Conservation (phyloP, 169 alveolate genomes). For the Plasmodium cynomolgi region DNA sequence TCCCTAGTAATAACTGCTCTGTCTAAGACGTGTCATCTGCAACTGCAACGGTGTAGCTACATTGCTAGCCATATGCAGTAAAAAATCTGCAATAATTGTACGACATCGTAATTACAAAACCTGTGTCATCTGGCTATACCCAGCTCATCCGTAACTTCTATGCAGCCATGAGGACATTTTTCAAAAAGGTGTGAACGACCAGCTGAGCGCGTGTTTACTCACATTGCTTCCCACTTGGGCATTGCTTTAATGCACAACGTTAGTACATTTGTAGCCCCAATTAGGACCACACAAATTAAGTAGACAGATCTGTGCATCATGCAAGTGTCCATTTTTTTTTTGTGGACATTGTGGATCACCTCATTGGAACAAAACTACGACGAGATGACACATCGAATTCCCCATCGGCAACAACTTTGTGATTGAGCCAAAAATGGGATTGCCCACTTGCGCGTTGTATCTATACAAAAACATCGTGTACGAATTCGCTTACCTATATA, state of each 20-base stretch:
- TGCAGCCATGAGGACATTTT: neutral
- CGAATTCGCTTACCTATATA: neutral
- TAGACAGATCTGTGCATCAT: neutral
- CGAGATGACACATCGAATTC: neutral
- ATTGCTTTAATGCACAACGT: neutral
- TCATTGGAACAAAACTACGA: neutral
- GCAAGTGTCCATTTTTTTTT: neutral
- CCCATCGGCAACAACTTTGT: neutral
- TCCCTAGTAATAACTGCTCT: neutral
- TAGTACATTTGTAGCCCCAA: neutral
- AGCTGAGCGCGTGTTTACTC: neutral
- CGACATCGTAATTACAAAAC: neutral
- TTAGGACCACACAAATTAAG: neutral
- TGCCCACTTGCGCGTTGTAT: neutral
- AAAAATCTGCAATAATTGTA: neutral
- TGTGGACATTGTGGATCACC: neutral
- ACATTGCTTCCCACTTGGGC: neutral
- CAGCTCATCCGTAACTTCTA: neutral
- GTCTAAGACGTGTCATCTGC: neutral
- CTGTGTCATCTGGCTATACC: neutral
- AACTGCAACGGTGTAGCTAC: neutral
- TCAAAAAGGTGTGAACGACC: neutral
- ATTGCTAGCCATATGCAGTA: neutral
- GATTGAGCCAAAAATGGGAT: neutral
- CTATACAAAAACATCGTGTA: neutral